phyloP scores from a whole-genome alignment of 1,139 yeast species.

The Lodderomyces beijingensis region DNA sequence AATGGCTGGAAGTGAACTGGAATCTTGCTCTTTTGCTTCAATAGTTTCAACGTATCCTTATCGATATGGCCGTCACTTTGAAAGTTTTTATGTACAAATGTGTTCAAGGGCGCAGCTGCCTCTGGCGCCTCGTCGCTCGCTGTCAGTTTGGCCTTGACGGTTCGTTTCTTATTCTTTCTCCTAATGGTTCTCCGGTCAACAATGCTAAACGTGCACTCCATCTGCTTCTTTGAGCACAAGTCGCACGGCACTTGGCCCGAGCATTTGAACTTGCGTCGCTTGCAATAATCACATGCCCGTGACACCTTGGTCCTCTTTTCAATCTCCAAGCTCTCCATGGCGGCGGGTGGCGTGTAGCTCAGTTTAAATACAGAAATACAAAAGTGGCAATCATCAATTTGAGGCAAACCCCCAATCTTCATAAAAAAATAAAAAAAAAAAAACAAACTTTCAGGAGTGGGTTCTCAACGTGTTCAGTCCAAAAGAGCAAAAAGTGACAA shows the following conservation, averaged over 20 bases:
- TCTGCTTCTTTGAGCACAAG: slow-evolving; percentile 21
- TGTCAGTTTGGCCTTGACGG: slow-evolving; percentile 3
- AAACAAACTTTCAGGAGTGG: no score
- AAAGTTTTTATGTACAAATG: slow-evolving; percentile 2
- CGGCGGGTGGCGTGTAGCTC: no score
- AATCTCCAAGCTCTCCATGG: slow-evolving; percentile 3
- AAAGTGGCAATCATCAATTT: no score
- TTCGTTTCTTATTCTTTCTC: slow-evolving; percentile 13
- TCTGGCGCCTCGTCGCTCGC: not conserved
- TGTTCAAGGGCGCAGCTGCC: slow-evolving; percentile 1
- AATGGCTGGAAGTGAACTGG: slow-evolving; percentile 12
- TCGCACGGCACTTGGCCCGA: slow-evolving; percentile 26
- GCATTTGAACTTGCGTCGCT: slow-evolving; percentile 34
- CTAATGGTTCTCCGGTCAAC: slow-evolving; percentile 19
- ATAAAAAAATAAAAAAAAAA: no score
- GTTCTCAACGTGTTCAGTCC: no score
- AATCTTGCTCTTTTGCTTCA: slow-evolving; percentile 8
- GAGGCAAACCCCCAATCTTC: no score
- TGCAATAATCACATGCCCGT: slow-evolving; percentile 38
- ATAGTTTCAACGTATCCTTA: slow-evolving; percentile 8
- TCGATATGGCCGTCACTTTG: slow-evolving; percentile 10
- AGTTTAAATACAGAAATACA: no score
- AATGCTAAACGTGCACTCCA: slow-evolving; percentile 22
- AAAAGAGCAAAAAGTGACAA: no score
- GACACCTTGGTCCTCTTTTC: slow-evolving; percentile 28